Evolutionary conservation across 805 yeast genomes (phyloP).

Genomic region (Pichia kluyveri): DNA sequence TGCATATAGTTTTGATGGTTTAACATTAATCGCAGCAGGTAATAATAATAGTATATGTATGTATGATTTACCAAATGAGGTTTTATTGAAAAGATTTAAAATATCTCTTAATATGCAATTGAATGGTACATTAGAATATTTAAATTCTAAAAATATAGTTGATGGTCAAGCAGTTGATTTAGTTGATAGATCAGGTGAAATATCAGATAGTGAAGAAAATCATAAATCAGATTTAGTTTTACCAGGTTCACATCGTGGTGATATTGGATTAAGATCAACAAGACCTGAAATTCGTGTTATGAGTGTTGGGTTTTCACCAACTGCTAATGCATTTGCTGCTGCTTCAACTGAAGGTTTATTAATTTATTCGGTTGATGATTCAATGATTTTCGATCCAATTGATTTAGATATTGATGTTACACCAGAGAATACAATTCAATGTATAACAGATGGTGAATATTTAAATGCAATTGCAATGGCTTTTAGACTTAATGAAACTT

Average conservation of each 20-base stretch:
- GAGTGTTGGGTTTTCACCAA: slow-evolving; percentile 76
- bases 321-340: slow-evolving; percentile 84
- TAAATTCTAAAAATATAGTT: slow-evolving; percentile 77
- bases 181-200: slow-evolving; percentile 79
- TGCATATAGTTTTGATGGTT: slow-evolving; percentile 83
- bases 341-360: slow-evolving; percentile 92
- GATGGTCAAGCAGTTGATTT: slow-evolving; percentile 81
- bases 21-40: slow-evolving; percentile 85
- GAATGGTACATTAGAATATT: slow-evolving; percentile 73
- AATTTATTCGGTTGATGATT: slow-evolving; percentile 70
- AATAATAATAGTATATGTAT: slow-evolving; percentile 85
- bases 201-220: slow-evolving; percentile 70
- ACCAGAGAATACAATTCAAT: slow-evolving; percentile 60
- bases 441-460: slow-evolving; percentile 52
- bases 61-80: slow-evolving; percentile 85
- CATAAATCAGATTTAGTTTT: slow-evolving; percentile 47
- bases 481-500: slow-evolving; percentile 78
- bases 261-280: slow-evolving; percentile 62
- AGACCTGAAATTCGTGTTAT: slow-evolving; percentile 82
- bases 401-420: slow-evolving; percentile 91
- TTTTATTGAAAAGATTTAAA: slow-evolving; percentile 68
- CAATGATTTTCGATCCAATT: slow-evolving; percentile 80
- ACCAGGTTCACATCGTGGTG: slow-evolving; percentile 86
- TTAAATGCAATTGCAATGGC: slow-evolving; percentile 84
- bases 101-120: slow-evolving; percentile 85